Conservation (phyloP, 805 yeast species). For the Candida xiaguanensis region DNA sequence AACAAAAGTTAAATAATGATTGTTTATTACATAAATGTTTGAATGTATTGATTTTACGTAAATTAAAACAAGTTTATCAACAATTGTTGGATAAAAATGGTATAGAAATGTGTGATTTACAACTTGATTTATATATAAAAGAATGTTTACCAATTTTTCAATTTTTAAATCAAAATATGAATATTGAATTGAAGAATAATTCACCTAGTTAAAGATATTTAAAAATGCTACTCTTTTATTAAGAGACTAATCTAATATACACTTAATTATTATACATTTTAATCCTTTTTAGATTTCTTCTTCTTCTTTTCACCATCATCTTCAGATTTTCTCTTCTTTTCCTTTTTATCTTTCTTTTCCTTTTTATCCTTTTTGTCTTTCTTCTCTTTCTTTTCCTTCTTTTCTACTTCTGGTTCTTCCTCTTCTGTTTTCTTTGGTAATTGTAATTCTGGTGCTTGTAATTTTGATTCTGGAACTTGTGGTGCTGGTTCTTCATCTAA, state of each 20-base stretch:
- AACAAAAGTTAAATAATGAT: background rate
- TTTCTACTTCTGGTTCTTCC: slow-evolving; percentile 30
- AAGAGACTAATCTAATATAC: slow-evolving; percentile 11
- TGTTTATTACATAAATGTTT: slow-evolving; percentile 1
- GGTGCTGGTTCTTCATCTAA: slow-evolving; percentile 59
- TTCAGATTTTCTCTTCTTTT: slow-evolving; percentile 46
- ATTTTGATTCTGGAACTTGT: slow-evolving; percentile 52
- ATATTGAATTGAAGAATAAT: background rate
- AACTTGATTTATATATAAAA: background rate
- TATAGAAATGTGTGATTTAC: slow-evolving; percentile 2
- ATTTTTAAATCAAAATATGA: background rate
- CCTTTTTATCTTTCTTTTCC: slow-evolving; percentile 59
- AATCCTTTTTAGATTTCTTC: slow-evolving; percentile 43
- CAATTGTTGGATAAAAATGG: slow-evolving; percentile 1
- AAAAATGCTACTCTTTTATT: background rate
- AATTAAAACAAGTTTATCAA: slow-evolving; percentile 1
- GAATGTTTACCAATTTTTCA: background rate
- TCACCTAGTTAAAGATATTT: background rate
- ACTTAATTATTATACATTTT: background rate
- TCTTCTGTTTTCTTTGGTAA: slow-evolving; percentile 50
- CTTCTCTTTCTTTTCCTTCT: slow-evolving; percentile 35
- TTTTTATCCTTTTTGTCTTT: slow-evolving; percentile 49
- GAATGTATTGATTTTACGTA: background rate
- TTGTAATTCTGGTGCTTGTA: slow-evolving; percentile 43
- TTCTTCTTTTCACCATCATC: slow-evolving; percentile 47